A percentile compares a stretch with the other conserved stretches of the same genome.
These are phyloP conservation scores for Tieghemostelium lacteum DNA, from an alignment of 78 protist species.

Conservation along the genomic window DNA sequence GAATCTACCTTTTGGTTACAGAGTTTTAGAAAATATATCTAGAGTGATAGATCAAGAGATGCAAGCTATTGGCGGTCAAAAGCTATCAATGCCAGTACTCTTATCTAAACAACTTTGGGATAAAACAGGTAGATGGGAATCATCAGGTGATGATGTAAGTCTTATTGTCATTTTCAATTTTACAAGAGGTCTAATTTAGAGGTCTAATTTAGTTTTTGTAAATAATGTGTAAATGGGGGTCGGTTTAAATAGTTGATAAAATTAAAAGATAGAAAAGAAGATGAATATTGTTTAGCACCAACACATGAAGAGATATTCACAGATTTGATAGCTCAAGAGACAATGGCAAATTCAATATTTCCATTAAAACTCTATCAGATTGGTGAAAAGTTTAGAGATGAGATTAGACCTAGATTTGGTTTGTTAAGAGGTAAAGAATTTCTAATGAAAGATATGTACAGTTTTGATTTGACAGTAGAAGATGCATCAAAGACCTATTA, in stretches of 20 bases:
- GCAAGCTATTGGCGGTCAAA: constrained; percentile 76
- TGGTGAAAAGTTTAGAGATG: constrained; percentile 89
- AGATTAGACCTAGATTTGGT: constrained; percentile 91
- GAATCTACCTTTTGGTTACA: constrained; percentile 63
- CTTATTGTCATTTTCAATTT: too few species aligned
- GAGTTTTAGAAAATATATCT: constrained; percentile 49
- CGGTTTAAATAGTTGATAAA: constrained; percentile 49
- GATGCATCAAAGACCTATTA: constrained; percentile 79
- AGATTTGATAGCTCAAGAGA: constrained; percentile 53
- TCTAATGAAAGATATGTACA: constrained; percentile 92
- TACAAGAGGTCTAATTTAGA: neutral
- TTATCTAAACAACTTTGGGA: constrained; percentile 66
- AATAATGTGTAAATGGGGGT: neutral
- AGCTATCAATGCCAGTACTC: constrained; percentile 70
- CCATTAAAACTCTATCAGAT: constrained; percentile 90
- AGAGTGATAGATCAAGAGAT: constrained; percentile 74
- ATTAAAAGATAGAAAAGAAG: constrained; percentile 76
- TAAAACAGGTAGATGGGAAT: constrained; percentile 76
- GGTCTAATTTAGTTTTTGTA: neutral
- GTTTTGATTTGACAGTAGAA: constrained; percentile 78
- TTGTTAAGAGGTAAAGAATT: constrained; percentile 89
- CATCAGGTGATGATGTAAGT: constrained; percentile 53
- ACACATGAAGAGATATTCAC: constrained; percentile 91
- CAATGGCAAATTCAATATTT: constrained; percentile 11
- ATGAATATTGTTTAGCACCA: constrained; percentile 86